These are phyloP conservation scores for Blepharisma stoltei DNA, from an alignment of 73 alveolate species.

Conservation along the genomic window DNA sequence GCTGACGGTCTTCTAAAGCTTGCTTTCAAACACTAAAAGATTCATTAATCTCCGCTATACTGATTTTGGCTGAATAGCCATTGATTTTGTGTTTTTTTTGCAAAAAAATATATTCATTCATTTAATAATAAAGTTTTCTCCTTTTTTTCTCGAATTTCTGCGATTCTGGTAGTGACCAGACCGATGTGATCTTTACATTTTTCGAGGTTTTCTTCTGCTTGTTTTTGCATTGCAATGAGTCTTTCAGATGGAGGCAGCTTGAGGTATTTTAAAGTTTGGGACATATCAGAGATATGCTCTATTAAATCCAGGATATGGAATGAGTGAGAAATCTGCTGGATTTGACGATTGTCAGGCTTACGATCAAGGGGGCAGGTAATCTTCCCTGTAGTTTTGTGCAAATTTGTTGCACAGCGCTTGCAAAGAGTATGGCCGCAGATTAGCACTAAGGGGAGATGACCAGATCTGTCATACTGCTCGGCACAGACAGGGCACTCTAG, in stretches of 20 bases:
- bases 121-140: no score
- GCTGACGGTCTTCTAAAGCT: no score
- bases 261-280: not conserved
- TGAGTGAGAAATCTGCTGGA: not conserved
- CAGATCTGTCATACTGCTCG: not conserved
- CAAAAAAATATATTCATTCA: no score
- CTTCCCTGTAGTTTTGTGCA: not conserved
- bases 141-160: no score
- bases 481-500: conserved; percentile 24
- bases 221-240: not conserved
- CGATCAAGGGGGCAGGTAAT: conserved; percentile 8
- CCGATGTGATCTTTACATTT: not conserved
- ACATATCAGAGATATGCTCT: not conserved
- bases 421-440: conserved; percentile 8
- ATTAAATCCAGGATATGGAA: conserved; percentile 2
- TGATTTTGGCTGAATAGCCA: no score
- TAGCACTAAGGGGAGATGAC: not conserved
- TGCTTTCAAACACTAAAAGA: no score
- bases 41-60: no score
- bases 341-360: not conserved
- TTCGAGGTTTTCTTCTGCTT: conserved; percentile 3
- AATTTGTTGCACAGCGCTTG: not conserved
- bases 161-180: no score
- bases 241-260: not conserved
- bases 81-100: no score